Evolutionary conservation across 2,329 filamentous ascomycete species (phyloP), one percentile per base, ranked within the genome.

Genomic region (Neospermospora avenae): DNA sequence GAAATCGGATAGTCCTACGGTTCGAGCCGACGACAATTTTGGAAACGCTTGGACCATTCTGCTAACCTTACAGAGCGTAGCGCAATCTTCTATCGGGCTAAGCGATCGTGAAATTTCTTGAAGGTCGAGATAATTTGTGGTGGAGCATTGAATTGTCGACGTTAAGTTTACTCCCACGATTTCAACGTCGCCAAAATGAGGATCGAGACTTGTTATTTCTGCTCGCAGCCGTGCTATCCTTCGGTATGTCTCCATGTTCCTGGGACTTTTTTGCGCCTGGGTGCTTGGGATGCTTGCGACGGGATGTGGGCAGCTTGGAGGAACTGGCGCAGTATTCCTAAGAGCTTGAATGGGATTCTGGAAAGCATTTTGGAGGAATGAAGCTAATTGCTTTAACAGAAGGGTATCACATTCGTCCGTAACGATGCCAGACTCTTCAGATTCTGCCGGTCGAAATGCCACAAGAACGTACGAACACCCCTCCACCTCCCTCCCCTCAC

Each of bases 171-270:
- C 22, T 52, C 35, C 28, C 35, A 56, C 14, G 22, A 18, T 28
- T 57, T 25, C 59, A 60, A 62, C 58, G 45, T 55, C 63, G 58
- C 60, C 62, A 68, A 60, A 55, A 71, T 70, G 68, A 80, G 79
- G 71, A 79, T 82, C 71, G 84, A 87, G 75, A 86, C 82, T 59
- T 89, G 86, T 75, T 86, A 88, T 73, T 88, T 89, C 76, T 90
- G 87, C 75, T 87, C 84, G 65, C 81, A 82, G 70, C 87, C 87
- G 52, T 81, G 81, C 72, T 88, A 88, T 74, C 85, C 85, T 46
- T 79, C 77, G 74, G 59, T 62, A 58, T 14, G 59, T 58, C 14
- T 16, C 24, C 13, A 11, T 42, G 18, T 25, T 18, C 5, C 31
- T 10, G 39, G 8, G 24, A 4, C 39, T n/a, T 28, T 25, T 28